Evolutionary conservation across 495 filamentous ascomycete species (phyloP), one percentile per base, ranked within the genome.

Genomic region (Beverwykella pulmonaria): DNA sequence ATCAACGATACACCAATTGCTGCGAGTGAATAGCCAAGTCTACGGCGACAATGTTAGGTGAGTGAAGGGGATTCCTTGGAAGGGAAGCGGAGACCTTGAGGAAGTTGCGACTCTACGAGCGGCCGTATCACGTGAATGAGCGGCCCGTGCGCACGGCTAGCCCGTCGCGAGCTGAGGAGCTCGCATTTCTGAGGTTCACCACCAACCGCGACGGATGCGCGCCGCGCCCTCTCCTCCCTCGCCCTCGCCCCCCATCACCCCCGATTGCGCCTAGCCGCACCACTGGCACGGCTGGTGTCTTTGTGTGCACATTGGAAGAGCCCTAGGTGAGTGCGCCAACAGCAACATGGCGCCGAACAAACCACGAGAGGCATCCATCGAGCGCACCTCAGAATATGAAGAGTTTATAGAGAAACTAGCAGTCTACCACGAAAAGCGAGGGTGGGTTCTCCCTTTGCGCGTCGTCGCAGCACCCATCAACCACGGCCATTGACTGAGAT

Each of bases 351-450:
- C 75, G 71, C 80, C 82, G 59, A 75, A 75, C 64, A 69, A 74
- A 63, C 63, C 70, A 39, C 76, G 75, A 47, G 81, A 79, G 25
- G 60, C 79, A 25, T 80, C 79, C 41, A 75, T 83, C 70, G 82
- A 81, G 44, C 76, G 73, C 61, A 87, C 83, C 0, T 78, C 80
- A 17, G 89, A 90, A 72, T 89, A 90, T 75, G 81, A 84, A 26
- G 83, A 85, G 59, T 92, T 92, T 73, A 86, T 92, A 64, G 77
- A 83, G 69, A 83, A 88, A 59, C 76, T 92, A 25, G 78, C 76
- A 1, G 80, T 68, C 39, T 92, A 87, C 73, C 89, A 92, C 71
- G 80, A 88, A 74, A 83, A 89, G 73, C 82, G 89, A 74, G 90
- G 90, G 82, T 84, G 50, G 29, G 76, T 65, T n/a, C 30, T 72